Evolutionary conservation across 164 flowering plant genomes (phyloP), one percentile per base, ranked within the genome.

Genomic region (Macadamia tetraphylla): DNA sequence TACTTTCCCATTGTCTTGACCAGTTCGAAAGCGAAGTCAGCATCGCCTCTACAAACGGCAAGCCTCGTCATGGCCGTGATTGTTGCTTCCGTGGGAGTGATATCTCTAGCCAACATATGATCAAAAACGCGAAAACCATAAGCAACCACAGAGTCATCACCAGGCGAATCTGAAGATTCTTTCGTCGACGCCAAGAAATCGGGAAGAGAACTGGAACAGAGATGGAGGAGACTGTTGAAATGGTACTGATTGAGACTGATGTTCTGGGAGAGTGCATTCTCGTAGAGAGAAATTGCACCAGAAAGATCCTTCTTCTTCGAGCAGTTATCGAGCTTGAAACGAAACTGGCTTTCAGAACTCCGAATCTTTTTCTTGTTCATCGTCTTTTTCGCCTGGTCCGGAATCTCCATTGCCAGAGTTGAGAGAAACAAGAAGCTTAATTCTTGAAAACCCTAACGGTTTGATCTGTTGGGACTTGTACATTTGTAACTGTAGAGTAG

Each of bases 81-180:
- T 0, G 98, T 83, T 6, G 98, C 98, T 67, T 94, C 98, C 17
- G 82, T 86, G 8, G 91, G 88, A 18, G n/a, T 56, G 48, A 89
- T 68, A 6, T 71, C 71, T 29, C 44, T 40, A 9, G 79, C 69
- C 8, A 78, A 3, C 94, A 90, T 86, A 44, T 71, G 79, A 42
- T 83, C 73, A 55, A 76, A 91, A n/a, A 91, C 74, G 2, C 77
- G 69, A 66, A 86, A 86, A 0, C 97, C 98, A 31, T 74, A 73
- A 0, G 79, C 75, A 6, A 90, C 13, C 0, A 89, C 88, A 6
- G 73, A 65, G 0, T 57, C 55, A 65, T 57, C 55, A 65, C 78
- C 77, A 8, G 70, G 8, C 14, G 70, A 59, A 58, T 59, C 42
- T 29, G 3, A 23, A 12, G 46, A 43, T 70, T 13, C 61, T 15